A percentile compares a stretch with the other conserved stretches of the same genome.
Evolutionary conservation across 257 asterid species (phyloP).

Genomic region (Vinca minor): DNA sequence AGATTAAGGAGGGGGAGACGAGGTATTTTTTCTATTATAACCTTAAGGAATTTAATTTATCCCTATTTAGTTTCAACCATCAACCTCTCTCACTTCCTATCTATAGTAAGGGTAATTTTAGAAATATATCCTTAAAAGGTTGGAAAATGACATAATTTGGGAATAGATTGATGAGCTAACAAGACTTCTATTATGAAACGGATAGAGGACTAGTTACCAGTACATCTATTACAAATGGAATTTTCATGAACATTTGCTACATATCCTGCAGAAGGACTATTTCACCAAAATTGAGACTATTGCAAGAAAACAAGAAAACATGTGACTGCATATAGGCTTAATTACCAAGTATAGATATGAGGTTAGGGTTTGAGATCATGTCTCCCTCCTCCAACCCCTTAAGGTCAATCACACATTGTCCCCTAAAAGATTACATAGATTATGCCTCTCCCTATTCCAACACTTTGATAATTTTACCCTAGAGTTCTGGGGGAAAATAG

Average conservation of each 20-base stretch:
- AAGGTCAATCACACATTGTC: background rate
- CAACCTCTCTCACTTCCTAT: no score
- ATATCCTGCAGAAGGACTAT: background rate
- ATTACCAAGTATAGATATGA: background rate
- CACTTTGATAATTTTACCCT: background rate
- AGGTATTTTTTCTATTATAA: no score
- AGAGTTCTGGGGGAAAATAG: background rate
- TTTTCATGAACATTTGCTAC: background rate
- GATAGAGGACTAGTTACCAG: no score
- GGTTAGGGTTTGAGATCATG: background rate
- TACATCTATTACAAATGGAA: background rate
- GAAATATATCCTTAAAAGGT: no score
- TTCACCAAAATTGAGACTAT: background rate
- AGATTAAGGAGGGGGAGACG: no score
- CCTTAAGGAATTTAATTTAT: no score
- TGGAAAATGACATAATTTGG: no score
- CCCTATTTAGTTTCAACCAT: no score
- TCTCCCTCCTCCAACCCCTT: slow-evolving; percentile 1
- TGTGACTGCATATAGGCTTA: background rate
- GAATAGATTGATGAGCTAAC: no score
- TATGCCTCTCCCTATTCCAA: background rate
- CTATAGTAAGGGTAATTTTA: no score
- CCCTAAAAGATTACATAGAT: background rate
- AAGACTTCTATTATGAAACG: no score
- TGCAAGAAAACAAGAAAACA: background rate